phyloP scores from a whole-genome alignment of 2,329 filamentous ascomycete species.

The Arthroderma sp. region DNA sequence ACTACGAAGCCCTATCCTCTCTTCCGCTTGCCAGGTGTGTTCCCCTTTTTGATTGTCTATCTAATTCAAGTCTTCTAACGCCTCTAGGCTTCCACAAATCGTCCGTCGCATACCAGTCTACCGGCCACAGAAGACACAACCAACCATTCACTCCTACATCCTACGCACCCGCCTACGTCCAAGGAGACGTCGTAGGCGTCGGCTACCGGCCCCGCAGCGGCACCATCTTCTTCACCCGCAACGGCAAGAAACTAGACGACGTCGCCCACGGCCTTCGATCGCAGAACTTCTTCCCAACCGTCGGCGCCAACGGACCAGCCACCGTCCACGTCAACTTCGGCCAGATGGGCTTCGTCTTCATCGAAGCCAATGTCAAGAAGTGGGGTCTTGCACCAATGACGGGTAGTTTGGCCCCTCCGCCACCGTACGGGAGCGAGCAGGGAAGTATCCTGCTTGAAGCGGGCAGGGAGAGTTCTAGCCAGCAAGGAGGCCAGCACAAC shows the following conservation, averaged over 20 bases:
- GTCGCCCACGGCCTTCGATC: slow-evolving; percentile 84
- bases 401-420: slow-evolving; percentile 84
- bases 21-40: slow-evolving; percentile 80
- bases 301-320: slow-evolving; percentile 91
- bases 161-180: slow-evolving; percentile 74
- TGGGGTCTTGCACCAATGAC: slow-evolving; percentile 96
- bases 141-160: slow-evolving; percentile 72
- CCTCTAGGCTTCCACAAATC: slow-evolving; percentile 72
- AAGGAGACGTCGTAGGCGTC: slow-evolving; percentile 91
- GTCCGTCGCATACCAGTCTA: slow-evolving; percentile 83
- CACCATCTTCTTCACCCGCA: slow-evolving; percentile 91
- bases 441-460: slow-evolving; percentile 90
- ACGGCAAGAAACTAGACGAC: slow-evolving; percentile 93
- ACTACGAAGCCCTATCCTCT: slow-evolving; percentile 94
- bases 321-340: slow-evolving; percentile 95
- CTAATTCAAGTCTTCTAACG: not conserved
- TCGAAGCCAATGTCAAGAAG: slow-evolving; percentile 99
- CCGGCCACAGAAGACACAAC: slow-evolving; percentile 75
- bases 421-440: slow-evolving; percentile 92
- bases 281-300: slow-evolving; percentile 93
- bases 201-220: slow-evolving; percentile 91
- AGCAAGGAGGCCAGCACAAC: not conserved
- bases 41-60: not conserved
- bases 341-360: slow-evolving; percentile 95
- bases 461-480: slow-evolving; percentile 39